A percentile compares a stretch with the other conserved stretches of the same genome.
Conservation (phyloP, 495 filamentous ascomycete species). For the Tetracladium setigerum region DNA sequence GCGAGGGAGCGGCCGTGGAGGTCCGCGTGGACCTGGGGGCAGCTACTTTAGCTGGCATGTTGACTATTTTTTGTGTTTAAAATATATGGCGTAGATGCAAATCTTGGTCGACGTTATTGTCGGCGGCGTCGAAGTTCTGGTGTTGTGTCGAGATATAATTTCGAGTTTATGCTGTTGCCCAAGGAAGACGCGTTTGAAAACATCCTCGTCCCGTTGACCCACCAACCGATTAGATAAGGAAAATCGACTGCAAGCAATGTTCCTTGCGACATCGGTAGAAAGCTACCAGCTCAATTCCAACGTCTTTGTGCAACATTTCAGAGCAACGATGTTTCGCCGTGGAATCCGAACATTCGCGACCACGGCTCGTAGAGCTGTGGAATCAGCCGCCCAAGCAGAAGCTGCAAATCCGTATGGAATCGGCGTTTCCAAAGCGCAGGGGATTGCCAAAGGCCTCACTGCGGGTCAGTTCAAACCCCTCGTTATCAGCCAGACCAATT, state of each 20-base stretch:
- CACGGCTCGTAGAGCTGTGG: constrained; percentile 42
- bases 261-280: too few species aligned
- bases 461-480: constrained; percentile 57
- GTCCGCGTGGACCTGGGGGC: constrained; percentile 42
- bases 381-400: constrained; percentile 35
- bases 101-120: background rate
- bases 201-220: too few species aligned
- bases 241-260: too few species aligned
- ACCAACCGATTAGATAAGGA: too few species aligned
- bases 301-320: too few species aligned
- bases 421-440: constrained; percentile 74
- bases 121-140: background rate
- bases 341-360: constrained; percentile 49
- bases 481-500: constrained; percentile 5
- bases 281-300: too few species aligned
- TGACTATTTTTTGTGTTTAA: constrained; percentile 16
- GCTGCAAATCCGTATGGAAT: constrained; percentile 50
- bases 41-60: constrained; percentile 54
- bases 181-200: too few species aligned
- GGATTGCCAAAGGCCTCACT: constrained; percentile 72
- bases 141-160: too few species aligned
- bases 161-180: too few species aligned
- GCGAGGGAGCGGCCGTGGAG: constrained; percentile 37
- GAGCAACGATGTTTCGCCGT: constrained; percentile 45
- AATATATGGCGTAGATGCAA: background rate